A percentile compares a stretch with the other conserved stretches of the same genome.
These are phyloP conservation scores for Paxillus ammoniavirescens DNA, from an alignment of 768 basidiomycete genomes.

Conservation along the genomic window DNA sequence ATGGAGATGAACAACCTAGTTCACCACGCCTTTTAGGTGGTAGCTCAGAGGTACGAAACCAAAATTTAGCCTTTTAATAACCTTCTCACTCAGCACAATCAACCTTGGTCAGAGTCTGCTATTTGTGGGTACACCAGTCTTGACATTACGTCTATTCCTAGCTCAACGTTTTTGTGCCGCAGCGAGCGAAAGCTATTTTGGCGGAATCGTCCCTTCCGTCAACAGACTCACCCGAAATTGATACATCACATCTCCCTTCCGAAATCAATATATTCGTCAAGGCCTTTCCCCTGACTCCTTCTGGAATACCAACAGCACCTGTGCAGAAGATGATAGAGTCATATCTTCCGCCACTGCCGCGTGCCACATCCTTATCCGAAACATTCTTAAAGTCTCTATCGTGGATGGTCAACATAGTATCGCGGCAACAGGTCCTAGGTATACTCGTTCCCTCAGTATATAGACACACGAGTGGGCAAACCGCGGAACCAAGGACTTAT, in stretches of 20 bases:
- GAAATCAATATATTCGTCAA: slow-evolving; percentile 43
- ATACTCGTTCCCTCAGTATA: slow-evolving; percentile 49
- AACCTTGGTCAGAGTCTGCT: slow-evolving; percentile 37
- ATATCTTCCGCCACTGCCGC: slow-evolving; percentile 43
- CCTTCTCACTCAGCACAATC: slow-evolving; percentile 2
- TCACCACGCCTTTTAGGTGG: slow-evolving; percentile 42
- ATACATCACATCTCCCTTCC: slow-evolving; percentile 43
- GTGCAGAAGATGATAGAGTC: slow-evolving; percentile 43
- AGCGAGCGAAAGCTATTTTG: slow-evolving; percentile 11
- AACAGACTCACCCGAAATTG: slow-evolving; percentile 35
- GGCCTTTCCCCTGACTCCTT: slow-evolving; percentile 45
- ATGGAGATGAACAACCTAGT: slow-evolving; percentile 25
- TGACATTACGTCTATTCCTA: background rate
- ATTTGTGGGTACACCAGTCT: slow-evolving; percentile 31
- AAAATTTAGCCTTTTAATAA: background rate
- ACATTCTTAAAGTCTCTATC: slow-evolving; percentile 48
- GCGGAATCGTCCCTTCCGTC: slow-evolving; percentile 2
- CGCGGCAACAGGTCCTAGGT: slow-evolving; percentile 42
- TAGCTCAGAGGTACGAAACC: slow-evolving; percentile 44
- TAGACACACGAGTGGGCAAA: slow-evolving; percentile 1
- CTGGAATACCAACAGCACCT: slow-evolving; percentile 31
- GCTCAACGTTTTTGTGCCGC: background rate
- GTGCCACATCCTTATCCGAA: slow-evolving; percentile 43
- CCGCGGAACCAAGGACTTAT: slow-evolving; percentile 21
- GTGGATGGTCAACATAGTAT: slow-evolving; percentile 51